These are phyloP conservation scores for Infundibulicybe gibba DNA, from an alignment of 768 basidiomycete species.

Conservation along the genomic window DNA sequence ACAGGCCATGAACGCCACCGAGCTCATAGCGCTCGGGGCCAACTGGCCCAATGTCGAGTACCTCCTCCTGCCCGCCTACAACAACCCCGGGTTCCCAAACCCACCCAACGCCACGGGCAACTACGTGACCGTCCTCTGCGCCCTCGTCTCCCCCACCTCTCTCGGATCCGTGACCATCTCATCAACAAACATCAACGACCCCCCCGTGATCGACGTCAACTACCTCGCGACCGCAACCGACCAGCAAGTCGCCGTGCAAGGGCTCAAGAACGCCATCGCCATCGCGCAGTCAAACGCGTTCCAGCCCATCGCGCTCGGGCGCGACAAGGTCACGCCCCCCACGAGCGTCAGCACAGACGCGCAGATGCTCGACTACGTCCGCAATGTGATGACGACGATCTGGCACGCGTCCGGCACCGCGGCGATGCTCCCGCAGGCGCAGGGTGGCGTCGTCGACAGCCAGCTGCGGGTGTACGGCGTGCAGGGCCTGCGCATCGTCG, in stretches of 20 bases:
- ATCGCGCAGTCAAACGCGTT: no score
- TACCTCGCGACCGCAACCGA: neutral
- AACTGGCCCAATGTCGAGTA: no score
- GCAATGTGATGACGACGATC: conserved; percentile 1
- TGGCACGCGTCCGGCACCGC: neutral
- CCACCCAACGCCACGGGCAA: no score
- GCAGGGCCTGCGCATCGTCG: neutral
- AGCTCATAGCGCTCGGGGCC: no score
- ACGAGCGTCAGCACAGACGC: no score
- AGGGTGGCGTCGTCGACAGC: neutral
- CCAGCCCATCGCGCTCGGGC: no score
- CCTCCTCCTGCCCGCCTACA: no score
- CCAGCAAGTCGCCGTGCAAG: no score
- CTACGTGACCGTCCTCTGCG: neutral
- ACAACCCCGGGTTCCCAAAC: no score
- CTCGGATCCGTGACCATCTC: neutral
- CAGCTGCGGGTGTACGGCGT: neutral
- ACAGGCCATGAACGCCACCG: no score
- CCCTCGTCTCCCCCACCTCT: neutral
- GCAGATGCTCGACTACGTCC: neutral
- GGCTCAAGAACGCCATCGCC: no score
- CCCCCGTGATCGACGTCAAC: neutral
- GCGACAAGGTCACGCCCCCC: no score
- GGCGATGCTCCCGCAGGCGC: neutral
- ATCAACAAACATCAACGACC: neutral